phyloP scores from a whole-genome alignment of 129 eudicot genomes.

The Pittosporum tobira region DNA sequence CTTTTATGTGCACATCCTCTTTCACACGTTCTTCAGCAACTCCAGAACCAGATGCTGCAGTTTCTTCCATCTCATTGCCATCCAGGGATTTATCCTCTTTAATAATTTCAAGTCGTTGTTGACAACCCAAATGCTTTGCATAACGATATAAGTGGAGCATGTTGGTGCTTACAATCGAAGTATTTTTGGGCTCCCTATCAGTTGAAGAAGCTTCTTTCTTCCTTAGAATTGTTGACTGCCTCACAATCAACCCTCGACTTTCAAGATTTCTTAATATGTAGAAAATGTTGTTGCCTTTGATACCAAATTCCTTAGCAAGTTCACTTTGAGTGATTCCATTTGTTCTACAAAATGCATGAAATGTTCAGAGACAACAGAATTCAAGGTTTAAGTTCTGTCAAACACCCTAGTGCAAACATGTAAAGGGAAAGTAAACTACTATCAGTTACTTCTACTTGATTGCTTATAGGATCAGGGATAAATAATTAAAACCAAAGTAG shows the following conservation, averaged over 20 bases:
- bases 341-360: constrained; percentile 35
- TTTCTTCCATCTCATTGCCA: constrained; percentile 31
- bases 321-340: constrained; percentile 79
- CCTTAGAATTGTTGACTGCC: constrained; percentile 67
- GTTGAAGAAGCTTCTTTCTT: constrained; percentile 45
- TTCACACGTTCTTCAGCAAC: constrained; percentile 29
- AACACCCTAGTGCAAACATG: background rate
- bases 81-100: constrained; percentile 42
- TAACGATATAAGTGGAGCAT: constrained; percentile 74
- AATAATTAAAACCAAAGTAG: too few species aligned
- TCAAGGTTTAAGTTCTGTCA: background rate
- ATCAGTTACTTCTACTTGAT: too few species aligned
- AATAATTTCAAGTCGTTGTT: constrained; percentile 76
- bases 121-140: constrained; percentile 70
- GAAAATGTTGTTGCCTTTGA: constrained; percentile 50
- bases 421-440: too few species aligned
- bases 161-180: constrained; percentile 58
- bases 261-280: constrained; percentile 62
- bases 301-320: constrained; percentile 65
- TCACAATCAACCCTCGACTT: constrained; percentile 69
- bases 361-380: background rate
- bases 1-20: constrained; percentile 51
- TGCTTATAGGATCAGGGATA: too few species aligned
- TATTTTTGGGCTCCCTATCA: constrained; percentile 33
- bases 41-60: constrained; percentile 26